Evolutionary conservation across 2,329 filamentous ascomycete species (phyloP).

Genomic region (Colletotrichum scovillei): DNA sequence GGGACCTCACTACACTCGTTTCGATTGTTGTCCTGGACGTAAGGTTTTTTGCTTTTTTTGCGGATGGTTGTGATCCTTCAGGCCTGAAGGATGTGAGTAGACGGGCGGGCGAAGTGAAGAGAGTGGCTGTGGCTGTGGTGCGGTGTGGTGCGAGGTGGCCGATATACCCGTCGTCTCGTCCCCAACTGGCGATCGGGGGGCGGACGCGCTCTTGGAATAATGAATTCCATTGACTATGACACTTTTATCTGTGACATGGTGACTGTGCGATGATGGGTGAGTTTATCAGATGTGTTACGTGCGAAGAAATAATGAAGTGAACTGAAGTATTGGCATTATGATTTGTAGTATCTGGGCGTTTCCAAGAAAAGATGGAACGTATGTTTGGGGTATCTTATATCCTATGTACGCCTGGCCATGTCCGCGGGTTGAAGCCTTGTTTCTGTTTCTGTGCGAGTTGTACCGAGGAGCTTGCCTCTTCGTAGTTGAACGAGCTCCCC

Average conservation of each 20-base stretch:
- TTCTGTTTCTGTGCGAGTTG: too few relatives aligned
- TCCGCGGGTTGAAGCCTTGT: too few relatives aligned
- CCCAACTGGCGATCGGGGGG: background rate
- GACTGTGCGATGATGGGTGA: too few relatives aligned
- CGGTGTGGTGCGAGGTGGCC: constrained; percentile 11
- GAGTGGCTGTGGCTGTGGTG: background rate
- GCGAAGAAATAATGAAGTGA: background rate
- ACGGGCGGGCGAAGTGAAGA: background rate
- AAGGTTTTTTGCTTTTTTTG: background rate
- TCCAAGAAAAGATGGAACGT: background rate
- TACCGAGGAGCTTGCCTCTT: too few relatives aligned
- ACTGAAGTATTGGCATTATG: background rate
- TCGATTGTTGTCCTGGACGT: constrained; percentile 1
- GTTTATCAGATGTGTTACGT: background rate
- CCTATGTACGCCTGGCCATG: too few relatives aligned
- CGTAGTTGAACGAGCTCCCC: too few relatives aligned
- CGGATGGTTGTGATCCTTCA: background rate
- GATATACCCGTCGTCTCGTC: constrained; percentile 31
- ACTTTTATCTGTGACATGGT: background rate
- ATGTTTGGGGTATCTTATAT: too few relatives aligned
- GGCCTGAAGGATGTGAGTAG: background rate
- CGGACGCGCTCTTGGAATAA: constrained; percentile 28
- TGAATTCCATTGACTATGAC: constrained; percentile 5
- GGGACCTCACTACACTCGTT: constrained; percentile 31
- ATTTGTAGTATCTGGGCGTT: background rate